Base-by-base conservation (phyloP, 1,284 basidiomycete genomes). In the Ceratobasidium theobromae region DNA sequence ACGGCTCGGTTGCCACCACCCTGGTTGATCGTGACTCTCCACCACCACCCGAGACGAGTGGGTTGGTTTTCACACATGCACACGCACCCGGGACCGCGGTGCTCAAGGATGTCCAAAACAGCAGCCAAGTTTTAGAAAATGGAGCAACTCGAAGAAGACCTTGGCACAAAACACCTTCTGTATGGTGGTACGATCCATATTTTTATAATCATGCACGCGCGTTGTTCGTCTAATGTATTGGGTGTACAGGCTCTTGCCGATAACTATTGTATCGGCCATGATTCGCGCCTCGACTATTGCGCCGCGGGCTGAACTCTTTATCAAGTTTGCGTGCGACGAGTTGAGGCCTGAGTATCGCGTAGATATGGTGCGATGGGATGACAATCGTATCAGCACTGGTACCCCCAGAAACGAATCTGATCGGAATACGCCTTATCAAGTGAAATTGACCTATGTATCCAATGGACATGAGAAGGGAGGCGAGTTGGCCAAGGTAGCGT, bases 261-360 rank as follows among this genome's bases (percentile, higher is more conserved):
- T 69, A 21, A 66, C 57, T 11, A 38, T 54, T 14, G 35, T 66
- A 6, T 58, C 65, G 14, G 68, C 65, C 14, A 53, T 38, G 33
- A 38, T 67, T 18, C 52, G 65, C 23, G 48, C 68, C 1, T 58
- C 68, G 23, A 70, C 69, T 2, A 55, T 67, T 6, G 69, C 64
- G 5, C 55, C 69, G 23, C 23, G 58, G 18, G 64, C 64, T 6
- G 67, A 70, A 35, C 53, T 70, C 9, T 68, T 67, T 38, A 68
- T 70, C 54, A 55, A 65, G 21, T 66, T 70, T 43, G 67, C 67
- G 12, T 70, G 69, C 33, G 69, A 60, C 14, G 54, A 68, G 18
- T 43, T 62, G 21, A 46, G 66, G 35, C 69, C 69, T n/a, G 67
- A 70, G 33, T 66, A 68, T 48, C 51, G 53, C n/a, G 43, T 65